Percentiles rank a stretch among this genome's conserved stretches.
These are phyloP conservation scores for Atkinsonella hypoxylon DNA, from an alignment of 2,329 filamentous ascomycete genomes.

Conservation along the genomic window DNA sequence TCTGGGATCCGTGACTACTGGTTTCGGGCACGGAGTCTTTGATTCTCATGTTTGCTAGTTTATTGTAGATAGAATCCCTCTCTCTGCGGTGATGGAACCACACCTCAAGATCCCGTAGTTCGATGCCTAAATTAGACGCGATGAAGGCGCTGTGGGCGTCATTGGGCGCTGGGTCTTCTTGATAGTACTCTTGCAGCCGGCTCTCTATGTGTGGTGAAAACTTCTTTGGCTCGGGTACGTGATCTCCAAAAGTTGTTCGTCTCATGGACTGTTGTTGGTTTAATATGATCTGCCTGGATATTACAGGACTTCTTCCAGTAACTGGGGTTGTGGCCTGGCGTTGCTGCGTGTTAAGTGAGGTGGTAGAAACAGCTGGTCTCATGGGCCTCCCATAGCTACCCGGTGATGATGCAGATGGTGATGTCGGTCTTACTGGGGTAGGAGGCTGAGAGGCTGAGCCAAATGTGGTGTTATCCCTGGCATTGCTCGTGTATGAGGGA, in stretches of 20 bases:
- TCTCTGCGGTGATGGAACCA: conserved; percentile 45
- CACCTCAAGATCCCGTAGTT: conserved; percentile 37
- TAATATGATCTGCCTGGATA: conserved; percentile 29
- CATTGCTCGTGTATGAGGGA: neutral
- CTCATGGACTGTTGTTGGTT: conserved; percentile 32
- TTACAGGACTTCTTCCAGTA: conserved; percentile 12
- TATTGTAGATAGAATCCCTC: conserved; percentile 32
- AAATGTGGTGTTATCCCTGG: neutral
- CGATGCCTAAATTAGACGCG: conserved; percentile 41
- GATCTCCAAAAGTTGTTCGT: conserved; percentile 25
- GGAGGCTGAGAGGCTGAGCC: conserved; percentile 9
- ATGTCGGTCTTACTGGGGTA: conserved; percentile 10
- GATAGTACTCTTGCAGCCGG: conserved; percentile 42
- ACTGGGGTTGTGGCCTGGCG: conserved; percentile 13
- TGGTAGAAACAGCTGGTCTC: conserved; percentile 13
- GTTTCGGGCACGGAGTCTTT: conserved; percentile 21
- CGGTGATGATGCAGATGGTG: conserved; percentile 13
- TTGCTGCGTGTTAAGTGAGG: conserved; percentile 14
- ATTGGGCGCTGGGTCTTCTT: conserved; percentile 33
- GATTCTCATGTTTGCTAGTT: conserved; percentile 31
- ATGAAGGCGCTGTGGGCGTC: conserved; percentile 39
- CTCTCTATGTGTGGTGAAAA: conserved; percentile 37
- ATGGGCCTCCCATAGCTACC: conserved; percentile 10
- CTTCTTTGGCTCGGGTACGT: conserved; percentile 29
- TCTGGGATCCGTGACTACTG: conserved; percentile 23